Conservation (phyloP, 306 rosid genomes). For the Leucaena leucocephala region DNA sequence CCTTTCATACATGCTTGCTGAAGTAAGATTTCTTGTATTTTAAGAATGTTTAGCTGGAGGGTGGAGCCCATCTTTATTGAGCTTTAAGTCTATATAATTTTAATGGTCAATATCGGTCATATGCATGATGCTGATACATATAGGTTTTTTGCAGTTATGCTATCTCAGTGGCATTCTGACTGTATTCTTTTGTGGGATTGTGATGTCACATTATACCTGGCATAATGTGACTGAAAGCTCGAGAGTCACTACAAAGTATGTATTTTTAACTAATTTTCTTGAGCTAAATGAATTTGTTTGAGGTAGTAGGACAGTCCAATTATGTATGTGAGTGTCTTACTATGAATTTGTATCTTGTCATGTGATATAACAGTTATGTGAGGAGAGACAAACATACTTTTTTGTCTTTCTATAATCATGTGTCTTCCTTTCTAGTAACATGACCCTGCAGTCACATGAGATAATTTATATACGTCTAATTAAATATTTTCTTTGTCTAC, state of each 20-base stretch:
- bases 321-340: not conserved
- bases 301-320: constrained; percentile 12
- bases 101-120: constrained; percentile 17
- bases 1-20: constrained; percentile 97
- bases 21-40: constrained; percentile 61
- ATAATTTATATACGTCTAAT: not conserved
- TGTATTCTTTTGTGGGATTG: constrained; percentile 97
- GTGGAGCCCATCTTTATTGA: not conserved
- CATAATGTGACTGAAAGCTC: constrained; percentile 96
- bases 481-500: constrained; percentile 27
- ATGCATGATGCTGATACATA: constrained; percentile 35
- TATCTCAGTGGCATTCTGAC: constrained; percentile 93
- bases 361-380: not conserved
- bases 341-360: not conserved
- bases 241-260: constrained; percentile 92
- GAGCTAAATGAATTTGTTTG: constrained; percentile 23
- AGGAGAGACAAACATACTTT: not conserved
- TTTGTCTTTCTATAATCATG: not conserved
- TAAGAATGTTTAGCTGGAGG: constrained; percentile 5
- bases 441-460: not conserved
- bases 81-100: not conserved
- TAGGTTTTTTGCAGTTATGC: constrained; percentile 64
- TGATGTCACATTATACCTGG: constrained; percentile 99
- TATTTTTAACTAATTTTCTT: constrained; percentile 30
- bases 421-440: not conserved